Evolutionary conservation across 2,329 filamentous ascomycete genomes (phyloP).

Genomic region (Saccharata proteae): DNA sequence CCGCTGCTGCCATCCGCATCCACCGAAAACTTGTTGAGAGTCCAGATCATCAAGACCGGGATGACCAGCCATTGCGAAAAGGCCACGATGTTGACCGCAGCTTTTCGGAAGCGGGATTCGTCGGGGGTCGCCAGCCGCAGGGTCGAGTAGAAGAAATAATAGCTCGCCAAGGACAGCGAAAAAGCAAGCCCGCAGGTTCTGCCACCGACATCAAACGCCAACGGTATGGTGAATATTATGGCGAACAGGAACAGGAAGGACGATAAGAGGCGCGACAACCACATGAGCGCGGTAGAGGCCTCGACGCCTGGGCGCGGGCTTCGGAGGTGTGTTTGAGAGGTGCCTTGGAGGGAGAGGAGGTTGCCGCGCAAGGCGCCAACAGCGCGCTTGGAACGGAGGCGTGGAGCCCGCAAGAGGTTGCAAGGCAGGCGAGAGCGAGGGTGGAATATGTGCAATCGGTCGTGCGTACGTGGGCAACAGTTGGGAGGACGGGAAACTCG

Average conservation of each 20-base stretch:
- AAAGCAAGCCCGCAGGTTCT: conserved; percentile 89
- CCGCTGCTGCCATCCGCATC: conserved; percentile 56
- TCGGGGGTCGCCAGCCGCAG: conserved; percentile 73
- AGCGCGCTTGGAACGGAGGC: no score
- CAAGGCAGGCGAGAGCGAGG: conserved; percentile 1
- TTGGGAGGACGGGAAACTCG: conserved; percentile 6
- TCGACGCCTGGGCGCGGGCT: not conserved
- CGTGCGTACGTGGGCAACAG: conserved; percentile 3
- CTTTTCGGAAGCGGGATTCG: conserved; percentile 60
- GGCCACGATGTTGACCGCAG: conserved; percentile 56
- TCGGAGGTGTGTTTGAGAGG: no score
- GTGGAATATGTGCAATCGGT: conserved; percentile 1
- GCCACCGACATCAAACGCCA: conserved; percentile 96
- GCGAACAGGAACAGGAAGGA: conserved; percentile 78
- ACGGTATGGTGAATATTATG: conserved; percentile 88
- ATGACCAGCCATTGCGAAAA: conserved; percentile 79
- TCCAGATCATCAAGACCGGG: conserved; percentile 82
- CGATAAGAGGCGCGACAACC: conserved; percentile 68
- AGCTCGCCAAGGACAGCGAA: conserved; percentile 75
- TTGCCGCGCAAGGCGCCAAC: conserved; percentile 7
- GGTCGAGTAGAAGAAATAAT: conserved; percentile 80
- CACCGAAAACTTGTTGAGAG: conserved; percentile 86
- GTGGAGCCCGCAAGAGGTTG: conserved; percentile 1
- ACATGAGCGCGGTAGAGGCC: conserved; percentile 49
- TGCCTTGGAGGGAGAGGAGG: conserved; percentile 1